Conservation (phyloP, 2,329 filamentous ascomycete genomes). For the Hymenoscyphus infarciens region DNA sequence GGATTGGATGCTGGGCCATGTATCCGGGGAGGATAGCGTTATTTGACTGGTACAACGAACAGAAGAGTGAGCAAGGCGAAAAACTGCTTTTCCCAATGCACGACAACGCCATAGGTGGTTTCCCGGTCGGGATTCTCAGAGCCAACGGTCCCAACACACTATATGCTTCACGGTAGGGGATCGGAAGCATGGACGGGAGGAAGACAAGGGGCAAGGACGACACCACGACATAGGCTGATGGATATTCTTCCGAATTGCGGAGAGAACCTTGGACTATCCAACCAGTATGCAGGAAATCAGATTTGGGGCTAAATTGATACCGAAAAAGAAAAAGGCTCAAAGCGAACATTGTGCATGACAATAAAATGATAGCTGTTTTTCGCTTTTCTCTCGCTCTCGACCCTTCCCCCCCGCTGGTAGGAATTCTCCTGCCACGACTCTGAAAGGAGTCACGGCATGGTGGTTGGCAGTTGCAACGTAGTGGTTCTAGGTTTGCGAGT, state of each 20-base stretch:
- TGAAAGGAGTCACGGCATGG: background rate
- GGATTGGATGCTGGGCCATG: background rate
- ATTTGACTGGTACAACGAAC: background rate
- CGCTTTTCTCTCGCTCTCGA: background rate
- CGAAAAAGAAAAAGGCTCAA: conserved; percentile 10
- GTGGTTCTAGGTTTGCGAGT: background rate
- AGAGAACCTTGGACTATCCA: conserved; percentile 2
- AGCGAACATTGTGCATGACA: conserved; percentile 10
- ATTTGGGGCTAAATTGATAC: background rate
- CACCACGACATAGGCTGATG: conserved; percentile 10
- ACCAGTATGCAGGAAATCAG: background rate
- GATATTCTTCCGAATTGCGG: conserved; percentile 8
- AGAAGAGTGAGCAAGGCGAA: background rate
- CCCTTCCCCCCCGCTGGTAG: background rate
- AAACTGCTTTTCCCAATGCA: background rate
- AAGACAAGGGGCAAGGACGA: background rate
- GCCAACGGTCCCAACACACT: conserved; percentile 9
- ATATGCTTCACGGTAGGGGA: conserved; percentile 12
- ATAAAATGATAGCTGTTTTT: background rate
- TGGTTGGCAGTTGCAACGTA: background rate
- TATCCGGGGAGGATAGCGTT: background rate
- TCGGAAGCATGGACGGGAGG: conserved; percentile 11
- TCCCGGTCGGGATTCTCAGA: conserved; percentile 2
- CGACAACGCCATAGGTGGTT: conserved; percentile 4
- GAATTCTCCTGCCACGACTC: background rate